Base-by-base conservation (phyloP, 176 grass and related monocot species). In the Rhipidocladum racemiflorum region DNA sequence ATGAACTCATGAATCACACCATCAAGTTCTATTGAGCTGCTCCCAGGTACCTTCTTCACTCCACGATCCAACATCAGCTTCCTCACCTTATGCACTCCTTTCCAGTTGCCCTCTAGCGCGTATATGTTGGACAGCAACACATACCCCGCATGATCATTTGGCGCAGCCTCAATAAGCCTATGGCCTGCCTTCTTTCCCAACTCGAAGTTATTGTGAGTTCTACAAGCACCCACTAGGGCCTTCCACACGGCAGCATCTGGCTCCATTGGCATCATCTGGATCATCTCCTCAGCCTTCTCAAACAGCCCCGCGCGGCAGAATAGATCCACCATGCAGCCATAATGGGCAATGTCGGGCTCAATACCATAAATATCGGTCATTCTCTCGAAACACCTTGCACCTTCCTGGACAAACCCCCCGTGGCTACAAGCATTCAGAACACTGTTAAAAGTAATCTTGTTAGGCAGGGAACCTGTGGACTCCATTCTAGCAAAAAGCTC, bases 81-180 rank as follows among this genome's bases (percentile, higher is more conserved):
- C 80, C 92, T 87, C 35, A 89, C 78, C 78, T 85, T 74, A 80
- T 85, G 87, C 28, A 88, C 87, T 23, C 85, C 82, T 78, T 65
- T 84, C 87, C 92, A 94, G 48, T 89, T 89, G n/a, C 82, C 87
- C 59, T 77, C 86, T 55, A 94, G 65, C 30, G 84, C 87, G 85
- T 91, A 89, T 85, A 94, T 89, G 82, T 94, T 91, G 65, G 89
- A 91, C 51, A 94, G 75, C 78, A 94, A 72, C 44, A 94, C 82
- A 76, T 85, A 87, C 44, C 82, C 85, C 0, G 87, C 85, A 1
- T 89, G 88, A 78, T 85, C 90, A 83, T 87, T 77, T n/a, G 92
- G 89, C 10, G 79, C 89, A 69, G 83, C 56, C 57, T 89, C 70
- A 50, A 91, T 87, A 68, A 94, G 92, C 75, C 57, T 81, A 77